Conservation (phyloP, 169 alveolate species). For the Plasmodium reichenowi region DNA sequence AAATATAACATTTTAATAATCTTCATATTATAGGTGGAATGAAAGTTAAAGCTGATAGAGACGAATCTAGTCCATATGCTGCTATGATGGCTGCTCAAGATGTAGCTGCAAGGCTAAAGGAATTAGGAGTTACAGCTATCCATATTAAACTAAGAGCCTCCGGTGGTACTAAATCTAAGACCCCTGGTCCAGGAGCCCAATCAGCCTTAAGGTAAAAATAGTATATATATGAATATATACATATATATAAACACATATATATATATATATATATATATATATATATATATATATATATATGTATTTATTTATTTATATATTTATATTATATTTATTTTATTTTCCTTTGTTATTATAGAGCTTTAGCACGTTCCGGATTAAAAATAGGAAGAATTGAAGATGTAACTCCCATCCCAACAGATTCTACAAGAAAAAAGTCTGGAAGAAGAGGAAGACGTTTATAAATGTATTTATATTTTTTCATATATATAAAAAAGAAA, state of each 20-base stretch:
- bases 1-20: not conserved
- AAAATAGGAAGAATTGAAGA: conserved; percentile 99
- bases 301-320: not conserved
- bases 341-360: conserved; percentile 84
- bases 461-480: conserved; percentile 77
- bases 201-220: conserved; percentile 92
- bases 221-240: not conserved
- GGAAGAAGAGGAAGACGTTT: conserved; percentile 99
- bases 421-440: conserved; percentile 98
- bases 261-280: not conserved
- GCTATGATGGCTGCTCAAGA: conserved; percentile 99
- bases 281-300: conserved; percentile 9
- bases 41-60: conserved; percentile 99
- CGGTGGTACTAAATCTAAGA: conserved; percentile 97
- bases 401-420: conserved; percentile 99
- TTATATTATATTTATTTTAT: not conserved
- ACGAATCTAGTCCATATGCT: conserved; percentile 99
- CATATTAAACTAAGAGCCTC: conserved; percentile 99
- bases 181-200: conserved; percentile 99
- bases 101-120: conserved; percentile 97
- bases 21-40: conserved; percentile 93
- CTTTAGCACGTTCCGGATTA: conserved; percentile 99
- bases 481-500: conserved; percentile 7
- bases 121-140: conserved; percentile 98
- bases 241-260: not conserved